Base-by-base conservation (phyloP, 306 rosid genomes). In the Sindora glabra region DNA sequence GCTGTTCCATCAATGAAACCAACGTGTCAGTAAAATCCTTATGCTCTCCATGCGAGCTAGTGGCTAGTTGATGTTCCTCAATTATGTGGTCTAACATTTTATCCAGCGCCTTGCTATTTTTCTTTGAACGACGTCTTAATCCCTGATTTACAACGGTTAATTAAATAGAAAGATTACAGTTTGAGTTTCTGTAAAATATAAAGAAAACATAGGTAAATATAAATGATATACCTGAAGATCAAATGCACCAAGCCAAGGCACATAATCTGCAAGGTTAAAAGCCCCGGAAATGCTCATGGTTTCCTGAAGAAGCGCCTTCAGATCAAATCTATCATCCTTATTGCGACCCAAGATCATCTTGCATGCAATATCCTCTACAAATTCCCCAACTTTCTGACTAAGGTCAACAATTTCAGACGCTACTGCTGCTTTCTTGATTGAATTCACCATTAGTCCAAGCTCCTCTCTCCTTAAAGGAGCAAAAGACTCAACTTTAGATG, bases 181-280 rank as follows among this genome's bases (percentile, higher is more conserved):
- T 38, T 8, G 3, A 34, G 1, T 5, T 7, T 34, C 1, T 1
- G 10, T 3, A n/a, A n/a, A n/a, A 27, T 27, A 27, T 27, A 27
- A 27, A 27, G 3, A 27, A 29, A 29, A 29, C n/a, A n/a, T n/a
- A n/a, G n/a, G n/a, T n/a, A n/a, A 29, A 29, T 9, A 29, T 29
- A 29, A 29, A 29, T 29, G 8, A 2, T 29, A 29, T 29, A 29
- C 79, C 72, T 69, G 80, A 26, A 75, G 22, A 63, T 75, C 80
- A 38, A 69, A 30, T 2, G 51, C 8, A 3, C n/a, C 29, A 11
- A 75, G 59, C 27, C 13, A 75, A 36, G 72, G 69, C 22, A 69
- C 19, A 13, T 32, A 69, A 69, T 75, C 80, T 5, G 72, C 25
- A 0, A 64, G 14, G 46, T 75, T 75, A 41, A 69, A 57, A 26